Conservation (phyloP, 768 basidiomycete species). For the Tulasnella sp. region DNA sequence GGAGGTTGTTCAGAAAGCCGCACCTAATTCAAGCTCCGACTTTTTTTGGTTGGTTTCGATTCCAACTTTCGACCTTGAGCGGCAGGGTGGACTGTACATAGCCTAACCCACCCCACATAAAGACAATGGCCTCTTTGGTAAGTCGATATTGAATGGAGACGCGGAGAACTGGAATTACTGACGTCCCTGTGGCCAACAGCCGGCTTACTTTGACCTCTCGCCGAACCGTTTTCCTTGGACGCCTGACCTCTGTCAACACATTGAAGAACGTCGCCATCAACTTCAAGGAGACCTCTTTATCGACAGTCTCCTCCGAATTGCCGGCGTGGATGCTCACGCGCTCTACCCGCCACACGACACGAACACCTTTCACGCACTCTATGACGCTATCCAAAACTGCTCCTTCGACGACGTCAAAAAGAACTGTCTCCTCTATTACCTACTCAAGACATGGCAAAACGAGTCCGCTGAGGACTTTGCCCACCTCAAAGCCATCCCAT, state of each 20-base stretch:
- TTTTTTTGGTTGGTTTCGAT: too few species aligned
- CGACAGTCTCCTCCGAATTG: constrained; percentile 55
- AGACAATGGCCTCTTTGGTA: too few species aligned
- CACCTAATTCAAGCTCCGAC: too few species aligned
- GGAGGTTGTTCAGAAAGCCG: too few species aligned
- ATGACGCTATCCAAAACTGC: constrained; percentile 48
- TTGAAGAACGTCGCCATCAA: constrained; percentile 47
- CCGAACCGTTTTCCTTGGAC: constrained; percentile 42
- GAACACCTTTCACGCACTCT: constrained; percentile 40
- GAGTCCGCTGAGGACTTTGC: constrained; percentile 41
- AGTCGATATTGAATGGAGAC: too few species aligned
- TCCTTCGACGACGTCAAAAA: constrained; percentile 65
- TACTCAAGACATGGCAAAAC: constrained; percentile 69
- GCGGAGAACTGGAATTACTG: too few species aligned
- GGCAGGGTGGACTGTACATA: too few species aligned
- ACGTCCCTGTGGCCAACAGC: not conserved
- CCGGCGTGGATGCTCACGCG: constrained; percentile 35
- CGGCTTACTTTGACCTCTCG: constrained; percentile 39
- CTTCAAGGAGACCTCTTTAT: constrained; percentile 55
- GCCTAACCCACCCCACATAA: too few species aligned
- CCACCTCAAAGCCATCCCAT: constrained; percentile 37
- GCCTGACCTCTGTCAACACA: constrained; percentile 37
- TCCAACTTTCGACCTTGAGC: too few species aligned
- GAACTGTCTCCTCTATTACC: constrained; percentile 66
- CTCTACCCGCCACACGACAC: constrained; percentile 58